Evolutionary conservation across 1,139 yeast genomes (phyloP).

Genomic region (Hansenula anomala): DNA sequence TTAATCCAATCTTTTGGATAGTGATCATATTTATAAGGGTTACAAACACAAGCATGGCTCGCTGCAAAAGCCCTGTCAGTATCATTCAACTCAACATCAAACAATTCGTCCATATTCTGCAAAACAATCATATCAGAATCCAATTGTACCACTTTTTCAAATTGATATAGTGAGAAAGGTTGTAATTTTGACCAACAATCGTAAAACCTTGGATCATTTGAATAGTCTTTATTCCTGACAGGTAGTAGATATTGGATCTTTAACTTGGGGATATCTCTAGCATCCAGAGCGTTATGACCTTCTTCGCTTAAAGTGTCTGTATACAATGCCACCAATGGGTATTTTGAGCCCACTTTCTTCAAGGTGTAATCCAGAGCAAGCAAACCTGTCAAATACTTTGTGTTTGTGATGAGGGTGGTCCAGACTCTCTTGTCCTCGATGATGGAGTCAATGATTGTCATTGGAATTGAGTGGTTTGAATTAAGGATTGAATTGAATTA

Average conservation of each 20-base stretch:
- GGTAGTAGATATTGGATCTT: constrained; percentile 40
- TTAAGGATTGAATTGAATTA: too few species aligned
- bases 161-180: constrained; percentile 43
- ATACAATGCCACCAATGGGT: constrained; percentile 46
- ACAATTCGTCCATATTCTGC: constrained; percentile 51
- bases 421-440: constrained; percentile 28
- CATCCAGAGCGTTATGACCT: constrained; percentile 34
- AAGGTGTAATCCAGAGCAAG: constrained; percentile 44
- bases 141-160: constrained; percentile 44
- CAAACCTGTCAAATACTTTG: constrained; percentile 43
- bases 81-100: constrained; percentile 31
- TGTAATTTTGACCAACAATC: constrained; percentile 58
- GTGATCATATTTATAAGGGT: constrained; percentile 43
- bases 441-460: neutral
- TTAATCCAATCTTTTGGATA: constrained; percentile 49
- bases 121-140: constrained; percentile 54
- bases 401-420: constrained; percentile 50
- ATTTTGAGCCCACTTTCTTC: constrained; percentile 33
- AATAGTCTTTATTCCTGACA: constrained; percentile 34
- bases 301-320: constrained; percentile 38
- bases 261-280: constrained; percentile 35
- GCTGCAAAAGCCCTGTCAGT: constrained; percentile 41
- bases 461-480: too few species aligned
- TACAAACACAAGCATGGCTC: constrained; percentile 56
- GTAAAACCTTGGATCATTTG: constrained; percentile 43